These are phyloP conservation scores for Trypanosoma scelopori DNA, from an alignment of 208 protist species.

Conservation along the genomic window DNA sequence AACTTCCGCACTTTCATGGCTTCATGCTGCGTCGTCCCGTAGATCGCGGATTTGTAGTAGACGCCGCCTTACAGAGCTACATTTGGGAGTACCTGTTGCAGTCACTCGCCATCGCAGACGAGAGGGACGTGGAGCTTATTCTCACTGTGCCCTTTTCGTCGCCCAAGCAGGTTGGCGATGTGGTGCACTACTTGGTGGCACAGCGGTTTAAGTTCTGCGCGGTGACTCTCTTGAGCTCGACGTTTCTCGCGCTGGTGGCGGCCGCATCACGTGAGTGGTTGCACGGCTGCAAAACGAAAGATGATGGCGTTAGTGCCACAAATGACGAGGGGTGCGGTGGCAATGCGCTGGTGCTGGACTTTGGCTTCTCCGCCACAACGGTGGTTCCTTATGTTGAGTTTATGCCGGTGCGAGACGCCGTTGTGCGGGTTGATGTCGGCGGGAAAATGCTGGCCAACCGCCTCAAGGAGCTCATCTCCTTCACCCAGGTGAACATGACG, in stretches of 20 bases:
- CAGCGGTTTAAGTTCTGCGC: slow-evolving; percentile 62
- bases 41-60: slow-evolving; percentile 73
- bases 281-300: background rate
- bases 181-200: slow-evolving; percentile 53
- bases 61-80: slow-evolving; percentile 58
- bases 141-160: slow-evolving; percentile 69
- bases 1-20: slow-evolving; percentile 75
- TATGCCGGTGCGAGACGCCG: slow-evolving; percentile 57
- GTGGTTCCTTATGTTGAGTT: slow-evolving; percentile 76
- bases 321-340: background rate
- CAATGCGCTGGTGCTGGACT: slow-evolving; percentile 64
- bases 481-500: slow-evolving; percentile 74
- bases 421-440: slow-evolving; percentile 65
- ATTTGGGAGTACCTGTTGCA: slow-evolving; percentile 83
- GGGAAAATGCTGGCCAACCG: slow-evolving; percentile 83
- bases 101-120: slow-evolving; percentile 61
- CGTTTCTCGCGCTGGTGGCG: slow-evolving; percentile 56
- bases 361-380: slow-evolving; percentile 74
- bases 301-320: no score
- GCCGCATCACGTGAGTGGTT: slow-evolving; percentile 20
- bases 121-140: slow-evolving; percentile 60
- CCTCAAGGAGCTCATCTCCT: slow-evolving; percentile 76
- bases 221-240: slow-evolving; percentile 67
- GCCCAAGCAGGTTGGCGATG: slow-evolving; percentile 48
- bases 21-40: slow-evolving; percentile 81